A percentile compares a stretch with the other conserved stretches of the same genome.
Conservation (phyloP, 495 filamentous ascomycete species). For the Aspergillus asperescens region DNA sequence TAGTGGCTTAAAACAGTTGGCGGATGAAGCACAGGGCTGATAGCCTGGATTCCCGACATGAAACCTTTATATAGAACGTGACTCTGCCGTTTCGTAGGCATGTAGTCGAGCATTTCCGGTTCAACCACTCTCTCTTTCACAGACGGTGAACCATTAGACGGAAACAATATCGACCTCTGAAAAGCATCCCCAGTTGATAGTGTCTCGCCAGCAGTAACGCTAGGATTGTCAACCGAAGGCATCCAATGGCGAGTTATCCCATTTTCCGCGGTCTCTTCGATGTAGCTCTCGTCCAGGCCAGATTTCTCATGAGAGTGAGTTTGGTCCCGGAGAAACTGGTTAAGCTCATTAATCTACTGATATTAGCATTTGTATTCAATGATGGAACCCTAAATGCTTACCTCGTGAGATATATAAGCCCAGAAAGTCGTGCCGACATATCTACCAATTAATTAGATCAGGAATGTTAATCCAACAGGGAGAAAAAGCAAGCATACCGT, state of each 20-base stretch:
- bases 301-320: slow-evolving; percentile 35
- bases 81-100: slow-evolving; percentile 43
- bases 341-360: slow-evolving; percentile 43
- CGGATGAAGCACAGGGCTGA: slow-evolving; percentile 42
- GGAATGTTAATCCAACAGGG: neutral
- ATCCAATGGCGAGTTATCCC: slow-evolving; percentile 21
- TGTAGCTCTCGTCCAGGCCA: slow-evolving; percentile 18
- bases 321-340: slow-evolving; percentile 42
- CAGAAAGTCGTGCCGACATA: slow-evolving; percentile 50
- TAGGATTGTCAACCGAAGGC: slow-evolving; percentile 17
- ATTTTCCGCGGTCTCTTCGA: slow-evolving; percentile 17
- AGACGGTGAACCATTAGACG: slow-evolving; percentile 35
- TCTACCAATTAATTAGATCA: slow-evolving; percentile 18
- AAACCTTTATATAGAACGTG: slow-evolving; percentile 45
- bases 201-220: neutral
- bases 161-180: slow-evolving; percentile 38
- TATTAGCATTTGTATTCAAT: slow-evolving; percentile 5
- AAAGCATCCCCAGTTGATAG: slow-evolving; percentile 25
- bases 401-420: slow-evolving; percentile 49
- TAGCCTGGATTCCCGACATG: slow-evolving; percentile 45
- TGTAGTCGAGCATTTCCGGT: slow-evolving; percentile 41
- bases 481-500: slow-evolving; percentile 24
- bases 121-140: slow-evolving; percentile 34
- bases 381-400: slow-evolving; percentile 11
- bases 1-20: slow-evolving; percentile 41